A percentile compares a stretch with the other conserved stretches of the same genome.
Evolutionary conservation across 371 early-diverging fungal species (phyloP).

Genomic region (Synchytrium microbalum): DNA sequence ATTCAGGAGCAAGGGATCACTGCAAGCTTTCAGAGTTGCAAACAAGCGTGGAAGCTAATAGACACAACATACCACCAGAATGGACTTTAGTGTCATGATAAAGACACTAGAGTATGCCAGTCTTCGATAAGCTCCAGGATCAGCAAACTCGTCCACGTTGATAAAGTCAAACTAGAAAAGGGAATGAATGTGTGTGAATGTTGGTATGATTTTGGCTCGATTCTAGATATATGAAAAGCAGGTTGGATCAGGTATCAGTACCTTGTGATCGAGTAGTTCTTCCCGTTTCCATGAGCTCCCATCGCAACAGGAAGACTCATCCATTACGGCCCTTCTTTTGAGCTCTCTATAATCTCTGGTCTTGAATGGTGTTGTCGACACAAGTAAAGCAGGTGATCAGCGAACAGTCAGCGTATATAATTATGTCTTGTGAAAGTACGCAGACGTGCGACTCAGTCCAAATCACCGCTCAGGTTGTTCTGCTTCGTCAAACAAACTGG

Average conservation of each 20-base stretch:
- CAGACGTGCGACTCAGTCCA: no score
- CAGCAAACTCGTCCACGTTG: conserved; percentile 69
- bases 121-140: conserved; percentile 25
- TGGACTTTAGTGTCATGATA: conserved; percentile 60
- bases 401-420: no score
- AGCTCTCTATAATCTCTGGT: no score
- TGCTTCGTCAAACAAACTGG: no score
- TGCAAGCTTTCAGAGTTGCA: no score
- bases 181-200: not conserved
- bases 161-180: conserved; percentile 64
- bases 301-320: not conserved
- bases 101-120: conserved; percentile 55
- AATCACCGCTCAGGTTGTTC: no score
- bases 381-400: no score
- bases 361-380: no score
- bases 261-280: conserved; percentile 68
- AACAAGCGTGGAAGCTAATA: not conserved
- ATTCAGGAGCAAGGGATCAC: no score
- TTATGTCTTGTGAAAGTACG: no score
- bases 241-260: not conserved
- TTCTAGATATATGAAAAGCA: not conserved
- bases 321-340: no score
- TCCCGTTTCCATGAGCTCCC: conserved; percentile 65
- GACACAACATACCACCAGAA: conserved; percentile 35
- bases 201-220: not conserved